Base-by-base conservation (phyloP, 768 basidiomycete species). In the Mycena vulgaris region DNA sequence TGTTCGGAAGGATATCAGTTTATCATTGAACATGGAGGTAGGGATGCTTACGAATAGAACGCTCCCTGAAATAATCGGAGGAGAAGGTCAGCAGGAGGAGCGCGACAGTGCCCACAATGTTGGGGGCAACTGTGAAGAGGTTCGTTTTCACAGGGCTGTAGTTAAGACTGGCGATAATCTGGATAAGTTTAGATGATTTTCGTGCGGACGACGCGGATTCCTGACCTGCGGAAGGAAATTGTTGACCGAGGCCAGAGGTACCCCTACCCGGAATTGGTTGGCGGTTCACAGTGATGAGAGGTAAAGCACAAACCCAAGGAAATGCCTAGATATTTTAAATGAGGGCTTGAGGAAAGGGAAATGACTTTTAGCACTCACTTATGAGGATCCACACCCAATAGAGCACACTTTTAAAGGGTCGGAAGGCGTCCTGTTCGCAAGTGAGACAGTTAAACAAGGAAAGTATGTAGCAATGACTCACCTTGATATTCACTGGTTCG, bases 51-150 rank as follows among this genome's bases (percentile, higher is more conserved):
- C 86, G 86, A 30, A 86, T 81, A n/a, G 85, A 85, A 55, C 86
- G 79, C 73, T 87, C 86, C 48, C 87, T 78, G 71, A 86, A 88
- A 75, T 84, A 80, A 71, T 88, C 87, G 5, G 88, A 88, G 7
- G 85, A 86, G 73, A 86, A 85, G 11, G 88, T 85, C 48, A 88
- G 75, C 37, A 83, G 59, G 5, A 88, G 70, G 13, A 88, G 75
- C 13, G 84, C 83, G 0, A 87, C 82, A 1, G 87, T 87, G 40
- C 68, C 68, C 8, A 58, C 40, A 51, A 88, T 77, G 72, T 88
- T 88, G 2, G 88, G 88, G 13, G 87, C 88, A 33, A 88, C 84
- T 21, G 88, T 89, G 69, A 80, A 82, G 27, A 89, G 78, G 69
- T 89, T 89, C 16, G 88, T 89, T 70, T 84, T 86, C 72, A 88